phyloP scores from a whole-genome alignment of 1,139 yeast genomes.

The Scheffersomyces insectosa region DNA sequence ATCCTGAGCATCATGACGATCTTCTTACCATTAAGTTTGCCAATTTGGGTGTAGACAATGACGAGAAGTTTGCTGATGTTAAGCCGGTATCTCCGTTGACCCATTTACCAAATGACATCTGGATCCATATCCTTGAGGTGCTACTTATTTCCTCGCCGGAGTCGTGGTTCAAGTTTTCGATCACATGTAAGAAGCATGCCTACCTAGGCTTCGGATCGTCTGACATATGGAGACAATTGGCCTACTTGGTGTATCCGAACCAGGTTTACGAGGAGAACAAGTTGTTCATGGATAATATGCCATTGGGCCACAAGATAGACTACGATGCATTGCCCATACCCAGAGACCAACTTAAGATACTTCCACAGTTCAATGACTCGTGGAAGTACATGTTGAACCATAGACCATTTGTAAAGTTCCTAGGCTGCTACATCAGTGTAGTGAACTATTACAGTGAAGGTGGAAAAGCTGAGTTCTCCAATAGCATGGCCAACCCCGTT shows the following conservation, averaged over 20 bases:
- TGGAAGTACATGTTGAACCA: constrained; percentile 53
- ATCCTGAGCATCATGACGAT: constrained; percentile 19
- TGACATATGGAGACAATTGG: constrained; percentile 57
- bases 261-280: constrained; percentile 54
- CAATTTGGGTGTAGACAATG: constrained; percentile 30
- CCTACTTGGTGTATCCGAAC: constrained; percentile 54
- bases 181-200: constrained; percentile 63
- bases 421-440: constrained; percentile 84
- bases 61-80: constrained; percentile 24
- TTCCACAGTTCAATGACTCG: constrained; percentile 49
- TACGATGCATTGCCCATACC: constrained; percentile 39
- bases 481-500: constrained; percentile 75
- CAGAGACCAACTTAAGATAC: constrained; percentile 40
- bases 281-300: constrained; percentile 13
- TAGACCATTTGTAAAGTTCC: constrained; percentile 71
- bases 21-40: constrained; percentile 29
- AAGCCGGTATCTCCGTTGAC: constrained; percentile 58
- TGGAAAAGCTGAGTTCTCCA: constrained; percentile 61
- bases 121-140: constrained; percentile 53
- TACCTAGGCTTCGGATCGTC: constrained; percentile 59
- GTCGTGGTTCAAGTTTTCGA: constrained; percentile 65
- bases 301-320: constrained; percentile 16
- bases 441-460: constrained; percentile 86
- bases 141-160: constrained; percentile 57
- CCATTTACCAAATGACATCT: constrained; percentile 64